Evolutionary conservation across 2,329 filamentous ascomycete species (phyloP).

Genomic region (Akanthomyces lecanii): DNA sequence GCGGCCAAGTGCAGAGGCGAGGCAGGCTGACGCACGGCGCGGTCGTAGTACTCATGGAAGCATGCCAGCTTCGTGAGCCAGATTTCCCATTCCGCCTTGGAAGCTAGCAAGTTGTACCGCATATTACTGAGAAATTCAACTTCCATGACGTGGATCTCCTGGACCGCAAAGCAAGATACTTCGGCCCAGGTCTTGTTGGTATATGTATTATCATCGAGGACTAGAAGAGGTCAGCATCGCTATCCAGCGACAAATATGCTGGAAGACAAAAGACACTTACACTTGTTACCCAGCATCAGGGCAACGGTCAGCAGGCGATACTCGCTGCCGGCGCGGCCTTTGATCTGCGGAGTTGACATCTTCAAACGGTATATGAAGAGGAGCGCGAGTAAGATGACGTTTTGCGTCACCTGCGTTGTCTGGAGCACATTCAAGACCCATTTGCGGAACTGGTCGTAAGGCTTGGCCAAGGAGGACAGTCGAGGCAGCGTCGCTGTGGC

Average conservation of each 20-base stretch:
- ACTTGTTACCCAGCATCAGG: conserved; percentile 97
- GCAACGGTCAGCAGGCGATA: conserved; percentile 90
- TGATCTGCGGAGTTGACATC: conserved; percentile 80
- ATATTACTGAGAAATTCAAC: conserved; percentile 99
- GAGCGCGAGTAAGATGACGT: conserved; percentile 85
- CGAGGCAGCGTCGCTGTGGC: conserved; percentile 40
- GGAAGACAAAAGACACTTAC: conserved; percentile 42
- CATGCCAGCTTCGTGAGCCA: conserved; percentile 82
- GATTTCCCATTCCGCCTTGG: conserved; percentile 76
- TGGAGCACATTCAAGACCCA: conserved; percentile 89
- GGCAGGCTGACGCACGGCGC: conserved; percentile 48
- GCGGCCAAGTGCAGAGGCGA: conserved; percentile 37
- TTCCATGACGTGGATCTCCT: conserved; percentile 98
- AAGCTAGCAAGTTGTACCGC: conserved; percentile 87
- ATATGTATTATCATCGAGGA: conserved; percentile 97
- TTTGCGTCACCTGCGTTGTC: conserved; percentile 93
- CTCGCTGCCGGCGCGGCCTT: conserved; percentile 89
- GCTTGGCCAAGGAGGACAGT: conserved; percentile 68
- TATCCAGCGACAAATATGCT: background rate
- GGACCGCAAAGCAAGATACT: conserved; percentile 87
- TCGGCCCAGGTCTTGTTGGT: conserved; percentile 99
- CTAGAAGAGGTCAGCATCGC: conserved; percentile 39
- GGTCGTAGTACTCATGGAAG: conserved; percentile 79
- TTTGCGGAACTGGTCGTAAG: conserved; percentile 78
- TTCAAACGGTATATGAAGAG: conserved; percentile 93